Evolutionary conservation across 75 land plant species (phyloP), one percentile per base, ranked within the genome.

Genomic region (Azolla pinnata): DNA sequence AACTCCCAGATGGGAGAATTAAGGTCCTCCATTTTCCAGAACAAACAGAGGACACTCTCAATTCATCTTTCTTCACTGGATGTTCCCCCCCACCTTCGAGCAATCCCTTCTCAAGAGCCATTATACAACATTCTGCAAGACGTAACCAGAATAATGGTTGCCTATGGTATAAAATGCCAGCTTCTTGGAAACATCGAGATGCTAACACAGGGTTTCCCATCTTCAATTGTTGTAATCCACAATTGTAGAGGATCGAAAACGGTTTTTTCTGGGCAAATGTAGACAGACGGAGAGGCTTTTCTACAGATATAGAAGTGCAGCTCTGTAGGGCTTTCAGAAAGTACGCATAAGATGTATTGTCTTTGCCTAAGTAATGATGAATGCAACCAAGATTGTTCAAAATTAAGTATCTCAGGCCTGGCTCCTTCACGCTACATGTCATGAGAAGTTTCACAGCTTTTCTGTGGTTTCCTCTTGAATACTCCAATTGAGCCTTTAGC

Each of bases 301-400:
- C 82, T 29, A 68, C 64, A 51, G 58, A 46, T 3, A 72, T 44
- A 12, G 77, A 57, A 0, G 74, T 53, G 67, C 61, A 69, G 45
- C 45, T 67, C 25, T 53, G 68, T 24, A 84, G 38, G 2, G 97
- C 99, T 64, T 77, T 84, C 30, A 66, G 61, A 47, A 95, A 90
- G 61, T 79, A 80, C 18, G 79, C 25, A 25, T 68, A 57, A 24
- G 99, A 74, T 2, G 80, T 74, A 21, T 81, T 77, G 18, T 79
- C 70, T 29, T 83, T 83, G 23, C 81, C 63, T 7, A 86, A 67
- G 26, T 80, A 81, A 56, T 77, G 81, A 64, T 79, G 72, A 33
- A 95, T 83, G 71, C 97, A 95, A 8, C 99, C 99, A 58, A 90
- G 74, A 61, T 95, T 95, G 60, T 90, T 92, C 57, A 79, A 67